Base-by-base conservation (phyloP, 371 early-diverging fungal species). In the Mortierella sp. region DNA sequence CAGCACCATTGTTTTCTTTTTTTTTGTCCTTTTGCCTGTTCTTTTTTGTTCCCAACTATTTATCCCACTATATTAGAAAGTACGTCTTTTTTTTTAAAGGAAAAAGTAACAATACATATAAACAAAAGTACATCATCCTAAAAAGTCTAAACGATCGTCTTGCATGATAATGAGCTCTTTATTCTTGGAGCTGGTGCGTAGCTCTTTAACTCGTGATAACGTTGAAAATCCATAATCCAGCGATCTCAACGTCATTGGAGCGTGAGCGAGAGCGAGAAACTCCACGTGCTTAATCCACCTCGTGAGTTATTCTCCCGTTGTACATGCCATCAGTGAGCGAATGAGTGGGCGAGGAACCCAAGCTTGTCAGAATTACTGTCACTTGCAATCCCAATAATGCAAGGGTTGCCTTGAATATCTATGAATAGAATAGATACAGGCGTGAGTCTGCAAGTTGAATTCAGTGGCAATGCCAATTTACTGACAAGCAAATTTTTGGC, bases 1-100 rank as follows among this genome's bases (percentile, higher is more conserved):
- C 62, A 61, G 62, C 62, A 61, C 62, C 26, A 23, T 37, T 47
- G n/a, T 32, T 53, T 60, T 28, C 23, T 35, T 23, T 61, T 23
- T 42, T 42, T 60, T 49, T 35, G 43, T 51, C 29, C 42, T 53
- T 45, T 31, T 43, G 15, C 40, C 56, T 55, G 1, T 51, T 55
- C 62, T 15, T 61, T 43, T 47, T 56, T 47, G 31, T 31, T 26
- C 34, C 37, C 37, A 37, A 4, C 23, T 28, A 23, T 26, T 28
- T 26, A 28, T 28, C 15, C 4, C 4, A 23, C 23, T 49, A n/a
- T 68, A 15, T 35, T 31, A 19, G 17, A 58, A 37, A 22, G 6
- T 57, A 29, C 37, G 29, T 42, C 13, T 9, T 59, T 23, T 34
- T 59, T 49, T 53, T 56, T 9, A 34, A 32, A 57, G 34, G 15